These are phyloP conservation scores for Penicillium sclerotigenum DNA, from an alignment of 2,329 filamentous ascomycete species.

Conservation along the genomic window DNA sequence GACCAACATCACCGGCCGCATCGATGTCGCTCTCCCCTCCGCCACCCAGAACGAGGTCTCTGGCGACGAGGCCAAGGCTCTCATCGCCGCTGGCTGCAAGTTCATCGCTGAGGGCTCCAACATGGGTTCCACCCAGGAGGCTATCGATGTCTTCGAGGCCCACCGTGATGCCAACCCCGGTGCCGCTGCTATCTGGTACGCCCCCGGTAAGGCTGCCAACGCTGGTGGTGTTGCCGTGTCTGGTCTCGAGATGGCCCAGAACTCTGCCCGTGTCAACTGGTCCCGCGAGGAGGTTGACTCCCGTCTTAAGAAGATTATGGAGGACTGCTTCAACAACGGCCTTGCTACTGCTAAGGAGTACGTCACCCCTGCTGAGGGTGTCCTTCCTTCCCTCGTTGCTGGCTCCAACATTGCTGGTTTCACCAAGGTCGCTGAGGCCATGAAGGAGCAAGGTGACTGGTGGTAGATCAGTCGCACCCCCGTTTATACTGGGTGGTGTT, in stretches of 20 bases:
- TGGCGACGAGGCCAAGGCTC: conserved; percentile 79
- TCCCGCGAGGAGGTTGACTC: conserved; percentile 83
- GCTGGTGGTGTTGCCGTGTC: conserved; percentile 96
- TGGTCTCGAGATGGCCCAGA: conserved; percentile 98
- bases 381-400: conserved; percentile 84
- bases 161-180: conserved; percentile 64
- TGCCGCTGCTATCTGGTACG: conserved; percentile 80
- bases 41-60: conserved; percentile 98
- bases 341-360: conserved; percentile 87
- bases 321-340: conserved; percentile 85
- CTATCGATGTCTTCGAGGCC: conserved; percentile 89
- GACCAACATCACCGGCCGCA: conserved; percentile 74
- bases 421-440: conserved; percentile 90
- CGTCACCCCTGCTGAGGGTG: conserved; percentile 71
- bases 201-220: conserved; percentile 94
- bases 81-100: conserved; percentile 71
- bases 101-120: conserved; percentile 97
- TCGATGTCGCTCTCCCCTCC: conserved; percentile 87
- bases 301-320: conserved; percentile 93
- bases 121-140: conserved; percentile 97
- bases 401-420: conserved; percentile 98
- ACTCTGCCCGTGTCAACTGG: conserved; percentile 84
- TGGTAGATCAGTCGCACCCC: conserved; percentile 47
- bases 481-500: too few relatives aligned
- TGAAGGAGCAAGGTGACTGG: conserved; percentile 97